Evolutionary conservation across 1,139 yeast species (phyloP).

Genomic region (Saccharomyces hybrid): DNA sequence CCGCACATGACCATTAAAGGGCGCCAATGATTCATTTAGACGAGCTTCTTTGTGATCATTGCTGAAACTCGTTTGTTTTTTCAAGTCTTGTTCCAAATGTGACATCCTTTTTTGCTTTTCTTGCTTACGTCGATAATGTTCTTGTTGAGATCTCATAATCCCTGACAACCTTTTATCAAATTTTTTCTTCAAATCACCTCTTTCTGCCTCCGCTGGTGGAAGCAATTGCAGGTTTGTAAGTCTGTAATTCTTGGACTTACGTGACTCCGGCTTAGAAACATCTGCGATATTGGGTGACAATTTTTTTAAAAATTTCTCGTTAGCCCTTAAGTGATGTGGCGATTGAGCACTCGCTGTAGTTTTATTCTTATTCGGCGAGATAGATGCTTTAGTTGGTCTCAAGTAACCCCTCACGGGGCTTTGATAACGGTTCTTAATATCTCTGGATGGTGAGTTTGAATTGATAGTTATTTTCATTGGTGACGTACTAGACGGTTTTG

Average conservation of each 20-base stretch:
- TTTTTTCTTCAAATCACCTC: constrained; percentile 26
- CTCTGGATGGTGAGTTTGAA: not conserved
- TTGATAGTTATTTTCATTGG: not conserved
- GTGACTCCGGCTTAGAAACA: not conserved
- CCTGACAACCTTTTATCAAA: constrained; percentile 28
- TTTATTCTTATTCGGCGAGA: not conserved
- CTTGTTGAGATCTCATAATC: constrained; percentile 29
- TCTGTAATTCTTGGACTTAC: constrained; percentile 11
- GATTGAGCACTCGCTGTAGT: not conserved
- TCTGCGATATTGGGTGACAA: not conserved
- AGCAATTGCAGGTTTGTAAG: constrained; percentile 27
- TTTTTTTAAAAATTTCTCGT: not conserved
- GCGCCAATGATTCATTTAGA: not conserved
- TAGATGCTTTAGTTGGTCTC: not conserved
- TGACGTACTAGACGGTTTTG: not conserved
- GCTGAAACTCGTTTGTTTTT: constrained; percentile 18
- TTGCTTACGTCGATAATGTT: constrained; percentile 22
- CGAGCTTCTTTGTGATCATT: constrained; percentile 13
- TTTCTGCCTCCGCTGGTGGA: constrained; percentile 21
- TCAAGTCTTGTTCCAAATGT: constrained; percentile 23
- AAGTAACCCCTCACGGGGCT: not conserved
- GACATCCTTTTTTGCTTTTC: constrained; percentile 26
- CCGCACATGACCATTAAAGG: not conserved
- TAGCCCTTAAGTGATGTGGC: not conserved
- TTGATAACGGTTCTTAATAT: not conserved